These are phyloP conservation scores for Colletotrichum shisoi DNA, from an alignment of 2,329 filamentous ascomycete species.

Conservation along the genomic window DNA sequence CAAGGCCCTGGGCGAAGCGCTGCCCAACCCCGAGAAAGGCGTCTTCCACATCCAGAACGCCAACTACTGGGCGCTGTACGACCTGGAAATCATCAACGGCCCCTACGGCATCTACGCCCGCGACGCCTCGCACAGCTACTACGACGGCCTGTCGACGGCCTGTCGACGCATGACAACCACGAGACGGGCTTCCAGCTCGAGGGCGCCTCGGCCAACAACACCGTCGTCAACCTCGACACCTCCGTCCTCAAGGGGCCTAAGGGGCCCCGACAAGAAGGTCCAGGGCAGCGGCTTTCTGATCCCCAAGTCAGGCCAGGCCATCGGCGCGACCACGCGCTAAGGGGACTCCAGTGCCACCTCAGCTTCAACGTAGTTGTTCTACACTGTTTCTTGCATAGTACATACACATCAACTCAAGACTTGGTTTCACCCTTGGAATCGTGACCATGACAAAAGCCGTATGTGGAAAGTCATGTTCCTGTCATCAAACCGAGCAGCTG, in stretches of 20 bases:
- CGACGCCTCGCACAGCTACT: conserved; percentile 48
- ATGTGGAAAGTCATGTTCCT: not conserved
- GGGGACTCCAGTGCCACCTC: not conserved
- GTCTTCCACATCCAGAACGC: conserved; percentile 55
- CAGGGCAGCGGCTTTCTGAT: conserved; percentile 52
- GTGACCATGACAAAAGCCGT: not conserved
- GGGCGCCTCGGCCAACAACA: conserved; percentile 47
- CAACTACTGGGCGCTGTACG: conserved; percentile 56
- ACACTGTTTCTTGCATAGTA: not conserved
- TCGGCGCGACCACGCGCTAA: conserved; percentile 49
- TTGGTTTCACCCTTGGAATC: not conserved
- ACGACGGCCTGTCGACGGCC: conserved; percentile 45
- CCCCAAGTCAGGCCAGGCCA: conserved; percentile 48
- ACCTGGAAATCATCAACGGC: conserved; percentile 48
- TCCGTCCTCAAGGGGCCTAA: conserved; percentile 48
- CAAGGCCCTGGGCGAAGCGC: conserved; percentile 48
- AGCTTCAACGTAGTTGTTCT: not conserved
- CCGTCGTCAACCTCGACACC: conserved; percentile 49
- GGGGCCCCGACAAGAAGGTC: conserved; percentile 50
- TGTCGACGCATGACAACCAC: conserved; percentile 49
- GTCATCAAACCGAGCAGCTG: no score
- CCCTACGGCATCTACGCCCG: conserved; percentile 48
- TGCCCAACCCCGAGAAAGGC: conserved; percentile 53
- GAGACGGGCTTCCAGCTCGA: conserved; percentile 49
- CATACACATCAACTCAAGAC: not conserved